phyloP scores from a whole-genome alignment of 768 basidiomycete genomes.

The Tricholoma saponaceum region DNA sequence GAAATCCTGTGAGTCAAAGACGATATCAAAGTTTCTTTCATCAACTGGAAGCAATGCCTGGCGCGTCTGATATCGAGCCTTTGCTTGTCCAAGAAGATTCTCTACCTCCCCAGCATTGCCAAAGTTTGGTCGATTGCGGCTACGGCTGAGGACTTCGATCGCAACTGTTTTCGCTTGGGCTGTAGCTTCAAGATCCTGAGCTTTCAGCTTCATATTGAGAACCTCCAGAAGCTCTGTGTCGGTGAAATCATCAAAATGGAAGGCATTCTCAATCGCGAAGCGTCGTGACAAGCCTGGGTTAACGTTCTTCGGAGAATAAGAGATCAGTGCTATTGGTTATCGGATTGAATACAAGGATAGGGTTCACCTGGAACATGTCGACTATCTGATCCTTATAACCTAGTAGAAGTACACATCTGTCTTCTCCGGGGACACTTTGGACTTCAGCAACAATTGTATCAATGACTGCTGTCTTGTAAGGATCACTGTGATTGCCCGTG shows the following conservation, averaged over 20 bases:
- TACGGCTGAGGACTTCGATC: slow-evolving; percentile 39
- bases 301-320: slow-evolving; percentile 44
- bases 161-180: slow-evolving; percentile 54
- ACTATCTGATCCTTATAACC: slow-evolving; percentile 65
- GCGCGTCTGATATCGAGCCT: slow-evolving; percentile 41
- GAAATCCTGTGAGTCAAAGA: slow-evolving; percentile 60
- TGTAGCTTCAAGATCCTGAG: slow-evolving; percentile 55
- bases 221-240: slow-evolving; percentile 48
- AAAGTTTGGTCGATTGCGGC: slow-evolving; percentile 52
- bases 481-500: slow-evolving; percentile 31
- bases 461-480: slow-evolving; percentile 64
- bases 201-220: slow-evolving; percentile 51
- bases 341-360: neutral
- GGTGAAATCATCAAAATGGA: slow-evolving; percentile 64
- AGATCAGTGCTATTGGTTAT: neutral
- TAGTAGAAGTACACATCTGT: slow-evolving; percentile 60
- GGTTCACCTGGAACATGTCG: slow-evolving; percentile 67
- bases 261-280: slow-evolving; percentile 66
- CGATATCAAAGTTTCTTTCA: slow-evolving; percentile 27
- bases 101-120: slow-evolving; percentile 66
- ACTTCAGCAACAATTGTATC: slow-evolving; percentile 75
- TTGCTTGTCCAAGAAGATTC: slow-evolving; percentile 50
- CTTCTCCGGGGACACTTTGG: slow-evolving; percentile 65
- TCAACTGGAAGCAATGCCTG: slow-evolving; percentile 12
- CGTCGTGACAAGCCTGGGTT: slow-evolving; percentile 65